Evolutionary conservation across 306 rosid genomes (phyloP).

Genomic region (Quercus ilex): DNA sequence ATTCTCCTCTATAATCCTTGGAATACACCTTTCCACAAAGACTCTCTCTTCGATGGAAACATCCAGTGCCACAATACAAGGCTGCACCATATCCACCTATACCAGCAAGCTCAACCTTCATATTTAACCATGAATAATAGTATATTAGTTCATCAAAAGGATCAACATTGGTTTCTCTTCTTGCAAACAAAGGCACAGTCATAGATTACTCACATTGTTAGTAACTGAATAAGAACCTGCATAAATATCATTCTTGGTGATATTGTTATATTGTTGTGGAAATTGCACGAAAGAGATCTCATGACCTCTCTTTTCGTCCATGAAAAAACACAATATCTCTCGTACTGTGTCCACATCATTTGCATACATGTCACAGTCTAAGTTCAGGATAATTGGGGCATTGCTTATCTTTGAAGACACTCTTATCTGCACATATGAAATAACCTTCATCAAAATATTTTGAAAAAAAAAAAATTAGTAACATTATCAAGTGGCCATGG

Average conservation of each 20-base stretch:
- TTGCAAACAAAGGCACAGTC: neutral
- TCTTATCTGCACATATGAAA: conserved; percentile 42
- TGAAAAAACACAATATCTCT: conserved; percentile 58
- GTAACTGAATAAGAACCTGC: neutral
- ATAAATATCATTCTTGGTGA: conserved; percentile 49
- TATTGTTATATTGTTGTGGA: conserved; percentile 43
- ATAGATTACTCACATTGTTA: conserved; percentile 25
- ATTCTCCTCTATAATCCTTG: conserved; percentile 20
- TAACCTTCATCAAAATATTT: neutral
- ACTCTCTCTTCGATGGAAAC: conserved; percentile 70
- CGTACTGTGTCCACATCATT: conserved; percentile 40
- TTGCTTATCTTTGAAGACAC: conserved; percentile 70
- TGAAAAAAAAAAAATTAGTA: neutral
- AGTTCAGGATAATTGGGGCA: conserved; percentile 56
- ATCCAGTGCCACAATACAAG: conserved; percentile 67
- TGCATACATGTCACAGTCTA: conserved; percentile 76
- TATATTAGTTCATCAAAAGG: neutral
- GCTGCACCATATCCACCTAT: conserved; percentile 48
- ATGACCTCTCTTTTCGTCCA: conserved; percentile 52
- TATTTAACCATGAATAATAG: neutral
- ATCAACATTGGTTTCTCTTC: neutral
- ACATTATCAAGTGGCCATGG: neutral
- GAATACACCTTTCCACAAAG: conserved; percentile 40
- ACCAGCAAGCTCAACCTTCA: conserved; percentile 55
- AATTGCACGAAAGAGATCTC: conserved; percentile 55